Evolutionary conservation across 257 asterid species (phyloP).

Genomic region (Nicotiana undulata): DNA sequence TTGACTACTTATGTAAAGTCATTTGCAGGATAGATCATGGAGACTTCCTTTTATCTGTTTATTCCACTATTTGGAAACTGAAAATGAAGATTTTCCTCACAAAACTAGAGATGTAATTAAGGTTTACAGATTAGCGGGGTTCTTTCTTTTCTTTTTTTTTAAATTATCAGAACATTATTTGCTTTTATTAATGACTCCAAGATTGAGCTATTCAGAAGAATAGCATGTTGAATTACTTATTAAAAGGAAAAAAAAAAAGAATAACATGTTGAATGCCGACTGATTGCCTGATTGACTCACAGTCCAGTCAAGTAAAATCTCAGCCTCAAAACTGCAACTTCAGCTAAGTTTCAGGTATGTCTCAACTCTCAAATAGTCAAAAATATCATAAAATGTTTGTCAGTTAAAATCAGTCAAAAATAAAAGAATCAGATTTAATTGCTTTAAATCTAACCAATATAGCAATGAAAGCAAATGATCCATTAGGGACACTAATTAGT

Average conservation of each 20-base stretch:
- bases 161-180: no score
- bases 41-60: no score
- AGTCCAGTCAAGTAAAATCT: neutral
- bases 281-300: neutral
- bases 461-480: neutral
- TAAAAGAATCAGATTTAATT: neutral
- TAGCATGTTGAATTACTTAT: neutral
- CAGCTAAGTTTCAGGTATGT: neutral
- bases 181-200: neutral
- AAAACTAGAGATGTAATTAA: no score
- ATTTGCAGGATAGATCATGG: no score
- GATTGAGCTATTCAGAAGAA: neutral
- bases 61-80: no score
- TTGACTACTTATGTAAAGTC: no score
- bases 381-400: neutral
- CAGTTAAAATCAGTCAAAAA: neutral
- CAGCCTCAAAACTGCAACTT: neutral
- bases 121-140: no score
- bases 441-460: neutral
- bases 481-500: neutral
- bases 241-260: neutral
- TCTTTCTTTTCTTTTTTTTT: no score
- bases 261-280: neutral
- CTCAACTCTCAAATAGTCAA: neutral
- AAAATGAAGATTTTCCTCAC: no score